A percentile compares a stretch with the other conserved stretches of the same genome.
Evolutionary conservation across 1,284 basidiomycete species (phyloP).

Genomic region (Grifola frondosa): DNA sequence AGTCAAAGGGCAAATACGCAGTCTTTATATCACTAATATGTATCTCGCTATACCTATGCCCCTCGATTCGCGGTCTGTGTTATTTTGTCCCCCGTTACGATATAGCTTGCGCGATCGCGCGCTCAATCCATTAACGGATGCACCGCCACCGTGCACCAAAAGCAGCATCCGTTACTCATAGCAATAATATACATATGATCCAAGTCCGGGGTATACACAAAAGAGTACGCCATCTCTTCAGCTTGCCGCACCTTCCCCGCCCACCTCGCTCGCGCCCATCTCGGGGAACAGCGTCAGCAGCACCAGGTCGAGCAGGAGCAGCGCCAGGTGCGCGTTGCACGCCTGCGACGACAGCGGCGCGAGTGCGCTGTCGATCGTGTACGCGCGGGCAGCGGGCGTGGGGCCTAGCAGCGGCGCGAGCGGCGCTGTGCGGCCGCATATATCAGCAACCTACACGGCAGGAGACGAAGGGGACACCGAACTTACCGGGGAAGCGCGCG

Average conservation of each 20-base stretch:
- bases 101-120: too few relatives aligned
- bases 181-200: too few relatives aligned
- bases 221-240: not conserved
- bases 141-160: too few relatives aligned
- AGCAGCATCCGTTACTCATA: too few relatives aligned
- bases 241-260: not conserved
- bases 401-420: constrained; percentile 49
- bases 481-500: constrained; percentile 47
- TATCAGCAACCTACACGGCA: not conserved
- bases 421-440: constrained; percentile 17
- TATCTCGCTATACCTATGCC: constrained; percentile 6
- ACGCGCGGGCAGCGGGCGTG: constrained; percentile 34
- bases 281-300: constrained; percentile 68
- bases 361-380: constrained; percentile 50
- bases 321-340: constrained; percentile 67
- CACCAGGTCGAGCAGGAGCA: constrained; percentile 65
- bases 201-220: too few relatives aligned
- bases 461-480: not conserved
- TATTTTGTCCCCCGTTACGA: too few relatives aligned
- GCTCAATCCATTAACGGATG: too few relatives aligned
- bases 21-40: constrained; percentile 15
- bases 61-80: too few relatives aligned
- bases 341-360: constrained; percentile 54
- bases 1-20: constrained; percentile 7
- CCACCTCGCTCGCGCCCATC: constrained; percentile 38